These are phyloP conservation scores for Fusarium illudens DNA, from an alignment of 2,329 filamentous ascomycete genomes.

Conservation along the genomic window DNA sequence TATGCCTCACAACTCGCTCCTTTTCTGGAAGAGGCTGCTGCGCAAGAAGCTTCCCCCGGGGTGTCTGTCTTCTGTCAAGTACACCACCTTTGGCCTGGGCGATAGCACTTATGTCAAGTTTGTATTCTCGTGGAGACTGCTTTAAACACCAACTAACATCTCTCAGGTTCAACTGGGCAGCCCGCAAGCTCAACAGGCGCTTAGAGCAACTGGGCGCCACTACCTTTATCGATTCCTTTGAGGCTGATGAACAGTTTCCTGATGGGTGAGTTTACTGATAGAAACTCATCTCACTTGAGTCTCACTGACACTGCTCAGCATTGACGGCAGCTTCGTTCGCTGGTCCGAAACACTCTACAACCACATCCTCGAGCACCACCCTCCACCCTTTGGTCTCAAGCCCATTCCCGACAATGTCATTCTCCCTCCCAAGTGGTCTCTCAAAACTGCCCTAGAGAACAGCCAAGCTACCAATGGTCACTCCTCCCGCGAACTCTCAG, in stretches of 20 bases:
- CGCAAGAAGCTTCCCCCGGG: slow-evolving; percentile 78
- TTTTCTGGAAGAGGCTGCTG: slow-evolving; percentile 86
- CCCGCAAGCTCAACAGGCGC: slow-evolving; percentile 85
- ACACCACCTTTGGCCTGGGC: slow-evolving; percentile 89
- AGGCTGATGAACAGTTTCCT: slow-evolving; percentile 92
- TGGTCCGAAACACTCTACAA: slow-evolving; percentile 77
- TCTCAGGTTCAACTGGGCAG: slow-evolving; percentile 87
- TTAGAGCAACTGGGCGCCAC: slow-evolving; percentile 83
- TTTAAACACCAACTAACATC: not conserved
- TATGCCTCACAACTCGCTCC: slow-evolving; percentile 81
- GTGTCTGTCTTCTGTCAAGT: slow-evolving; percentile 73
- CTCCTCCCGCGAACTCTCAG: slow-evolving; percentile 15
- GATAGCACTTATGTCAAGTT: slow-evolving; percentile 95
- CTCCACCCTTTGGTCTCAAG: slow-evolving; percentile 70
- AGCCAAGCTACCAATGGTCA: slow-evolving; percentile 18
- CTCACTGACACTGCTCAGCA: slow-evolving; percentile 57
- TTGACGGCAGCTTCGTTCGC: slow-evolving; percentile 81
- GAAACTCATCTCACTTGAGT: not conserved
- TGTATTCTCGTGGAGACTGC: slow-evolving; percentile 36
- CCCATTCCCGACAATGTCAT: slow-evolving; percentile 79
- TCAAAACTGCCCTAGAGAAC: slow-evolving; percentile 31
- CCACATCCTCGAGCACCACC: slow-evolving; percentile 71
- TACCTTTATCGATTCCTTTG: slow-evolving; percentile 79
- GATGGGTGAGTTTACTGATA: slow-evolving; percentile 73
- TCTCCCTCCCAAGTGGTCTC: slow-evolving; percentile 74